Conservation (phyloP, 2,329 filamentous ascomycete species). For the Fusarium buharicum region DNA sequence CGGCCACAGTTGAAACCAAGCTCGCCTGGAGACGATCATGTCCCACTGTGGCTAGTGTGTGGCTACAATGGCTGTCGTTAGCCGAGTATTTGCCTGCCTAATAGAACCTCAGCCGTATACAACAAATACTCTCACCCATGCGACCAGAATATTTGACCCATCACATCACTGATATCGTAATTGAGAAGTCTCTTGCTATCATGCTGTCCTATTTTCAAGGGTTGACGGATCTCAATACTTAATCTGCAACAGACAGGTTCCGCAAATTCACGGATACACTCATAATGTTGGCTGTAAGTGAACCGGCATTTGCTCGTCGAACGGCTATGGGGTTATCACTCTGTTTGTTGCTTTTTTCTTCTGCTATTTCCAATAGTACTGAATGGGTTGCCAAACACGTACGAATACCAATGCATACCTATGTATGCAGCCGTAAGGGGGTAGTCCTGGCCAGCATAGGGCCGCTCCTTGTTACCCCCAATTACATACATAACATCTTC, state of each 20-base stretch:
- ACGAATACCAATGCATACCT: not conserved
- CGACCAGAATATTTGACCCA: not conserved
- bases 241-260: not conserved
- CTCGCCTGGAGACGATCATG: slow-evolving; percentile 39
- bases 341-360: not conserved
- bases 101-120: not conserved
- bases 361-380: not conserved
- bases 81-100: slow-evolving; percentile 45
- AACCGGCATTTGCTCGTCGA: not conserved
- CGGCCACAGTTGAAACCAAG: slow-evolving; percentile 42
- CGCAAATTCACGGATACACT: not conserved
- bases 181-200: not conserved
- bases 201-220: not conserved
- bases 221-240: too few relatives aligned
- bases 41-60: slow-evolving; percentile 46
- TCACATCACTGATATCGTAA: not conserved
- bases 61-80: slow-evolving; percentile 35
- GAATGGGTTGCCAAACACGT: not conserved
- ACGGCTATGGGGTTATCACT: not conserved
- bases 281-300: not conserved
- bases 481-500: not conserved
- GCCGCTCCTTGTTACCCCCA: not conserved
- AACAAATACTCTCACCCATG: not conserved
- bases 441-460: not conserved
- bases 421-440: not conserved